A percentile compares a stretch with the other conserved stretches of the same genome.
phyloP scores from a whole-genome alignment of 768 basidiomycete species.

The Lyophyllum semitale region DNA sequence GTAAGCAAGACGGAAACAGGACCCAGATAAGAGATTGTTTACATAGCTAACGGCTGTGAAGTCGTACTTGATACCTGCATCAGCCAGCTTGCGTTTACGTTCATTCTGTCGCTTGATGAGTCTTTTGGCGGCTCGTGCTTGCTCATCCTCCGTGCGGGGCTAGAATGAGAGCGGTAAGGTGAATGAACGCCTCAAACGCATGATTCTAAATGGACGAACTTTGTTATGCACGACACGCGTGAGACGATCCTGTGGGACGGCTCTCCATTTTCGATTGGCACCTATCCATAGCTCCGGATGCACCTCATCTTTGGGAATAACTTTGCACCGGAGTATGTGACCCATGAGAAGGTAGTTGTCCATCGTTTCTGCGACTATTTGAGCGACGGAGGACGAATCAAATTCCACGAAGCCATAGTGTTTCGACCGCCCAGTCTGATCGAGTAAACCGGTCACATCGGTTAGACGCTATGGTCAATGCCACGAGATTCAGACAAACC shows the following conservation, averaged over 20 bases:
- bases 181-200: background rate
- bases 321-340: constrained; percentile 88
- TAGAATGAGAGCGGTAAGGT: constrained; percentile 25
- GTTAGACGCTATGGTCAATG: background rate
- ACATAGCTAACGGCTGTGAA: constrained; percentile 84
- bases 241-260: constrained; percentile 72
- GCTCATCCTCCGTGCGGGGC: constrained; percentile 75
- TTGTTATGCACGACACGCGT: constrained; percentile 80
- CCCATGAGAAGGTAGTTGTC: constrained; percentile 97
- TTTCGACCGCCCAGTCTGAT: constrained; percentile 90
- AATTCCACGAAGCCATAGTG: constrained; percentile 98
- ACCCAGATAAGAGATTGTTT: constrained; percentile 32
- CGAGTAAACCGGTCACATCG: background rate
- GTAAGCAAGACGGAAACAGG: background rate
- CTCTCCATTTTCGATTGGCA: constrained; percentile 90
- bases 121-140: constrained; percentile 62
- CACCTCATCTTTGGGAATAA: constrained; percentile 86
- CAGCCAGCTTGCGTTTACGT: constrained; percentile 77
- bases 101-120: constrained; percentile 76
- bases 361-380: constrained; percentile 98
- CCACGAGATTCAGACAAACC: constrained; percentile 39
- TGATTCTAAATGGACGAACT: constrained; percentile 41
- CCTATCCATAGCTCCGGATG: constrained; percentile 96
- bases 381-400: constrained; percentile 81
- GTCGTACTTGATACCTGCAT: constrained; percentile 85